A percentile compares a stretch with the other conserved stretches of the same genome.
These are phyloP conservation scores for Diaporthe sp. DNA, from an alignment of 2,329 filamentous ascomycete genomes.

Conservation along the genomic window DNA sequence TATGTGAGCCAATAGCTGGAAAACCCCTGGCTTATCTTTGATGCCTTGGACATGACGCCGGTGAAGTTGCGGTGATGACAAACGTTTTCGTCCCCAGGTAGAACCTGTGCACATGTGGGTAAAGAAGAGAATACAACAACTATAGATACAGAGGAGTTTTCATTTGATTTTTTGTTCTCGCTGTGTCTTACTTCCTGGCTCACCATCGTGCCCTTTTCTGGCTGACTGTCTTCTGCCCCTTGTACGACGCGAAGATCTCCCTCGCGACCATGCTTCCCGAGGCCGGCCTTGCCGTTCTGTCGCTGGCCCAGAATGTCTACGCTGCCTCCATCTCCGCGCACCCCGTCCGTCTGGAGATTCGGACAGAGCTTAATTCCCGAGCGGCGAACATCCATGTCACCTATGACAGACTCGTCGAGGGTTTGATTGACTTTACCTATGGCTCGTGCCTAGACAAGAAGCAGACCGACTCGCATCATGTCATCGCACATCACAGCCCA, in stretches of 20 bases:
- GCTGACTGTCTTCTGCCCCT: too few species aligned
- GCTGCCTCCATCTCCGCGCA: constrained; percentile 43
- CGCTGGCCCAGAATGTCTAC: constrained; percentile 19
- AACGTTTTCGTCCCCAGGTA: background rate
- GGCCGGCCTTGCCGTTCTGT: background rate
- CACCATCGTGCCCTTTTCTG: background rate
- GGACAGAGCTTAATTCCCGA: constrained; percentile 51
- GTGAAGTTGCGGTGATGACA: constrained; percentile 5
- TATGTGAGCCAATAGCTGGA: constrained; percentile 20
- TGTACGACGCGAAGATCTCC: background rate
- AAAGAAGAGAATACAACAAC: background rate
- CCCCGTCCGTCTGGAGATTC: constrained; percentile 51
- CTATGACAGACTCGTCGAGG: constrained; percentile 45
- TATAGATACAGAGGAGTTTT: background rate
- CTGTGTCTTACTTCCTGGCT: background rate
- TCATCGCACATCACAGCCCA: constrained; percentile 43
- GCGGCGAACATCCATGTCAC: constrained; percentile 53
- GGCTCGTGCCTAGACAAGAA: constrained; percentile 48
- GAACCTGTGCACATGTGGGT: background rate
- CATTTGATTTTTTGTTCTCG: background rate
- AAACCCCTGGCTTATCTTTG: background rate
- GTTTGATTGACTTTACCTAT: constrained; percentile 51
- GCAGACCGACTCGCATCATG: constrained; percentile 47
- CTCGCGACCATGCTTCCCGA: background rate
- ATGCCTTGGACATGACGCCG: background rate